Evolutionary conservation across 345 rosid species (phyloP), one percentile per base, ranked within the genome.

Genomic region (Cardamine resedifolia): DNA sequence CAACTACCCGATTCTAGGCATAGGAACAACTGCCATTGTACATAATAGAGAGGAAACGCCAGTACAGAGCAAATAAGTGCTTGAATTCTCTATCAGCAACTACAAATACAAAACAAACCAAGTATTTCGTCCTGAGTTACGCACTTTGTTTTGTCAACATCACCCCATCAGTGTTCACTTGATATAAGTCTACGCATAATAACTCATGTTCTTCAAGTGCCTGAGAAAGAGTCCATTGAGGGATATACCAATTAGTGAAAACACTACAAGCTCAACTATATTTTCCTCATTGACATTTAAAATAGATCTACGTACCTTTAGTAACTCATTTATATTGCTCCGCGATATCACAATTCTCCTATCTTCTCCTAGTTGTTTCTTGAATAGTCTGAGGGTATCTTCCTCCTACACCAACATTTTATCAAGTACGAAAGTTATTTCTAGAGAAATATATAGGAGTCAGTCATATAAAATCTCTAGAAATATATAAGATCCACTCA

Each of bases 351-450:
- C 87, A 48, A 91, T 87, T 80, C 78, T 89, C 80, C 91, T 84
- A 78, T 94, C 98, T 55, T 89, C 97, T 73, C 85, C 97, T 64
- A 94, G 79, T 71, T 91, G 98, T 80, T 94, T 87, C 76, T 88
- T 84, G 75, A 94, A 94, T 64, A 81, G 80, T 58, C 65, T 76
- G 61, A 85, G 94, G 51, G 77, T 63, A 72, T 87, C 88, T 66
- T 91, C 97, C 74, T 94, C 97, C 98, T 94, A 77, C 66, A 79
- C 70, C 45, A 43, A 6, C 12, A 59, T 27, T 47, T 52, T 30
- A 43, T 49, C 10, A 50, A 66, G 47, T 36, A 34, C 10, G 0
- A 28, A 10, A 62, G 34, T 28, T 20, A 41, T 51, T 62, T 6
- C 15, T 34, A 51, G 12, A 28, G 55, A 71, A 4, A 5, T 62